Evolutionary conservation across 2,329 filamentous ascomycete species (phyloP).

Genomic region (Beauveria brongniartii): DNA sequence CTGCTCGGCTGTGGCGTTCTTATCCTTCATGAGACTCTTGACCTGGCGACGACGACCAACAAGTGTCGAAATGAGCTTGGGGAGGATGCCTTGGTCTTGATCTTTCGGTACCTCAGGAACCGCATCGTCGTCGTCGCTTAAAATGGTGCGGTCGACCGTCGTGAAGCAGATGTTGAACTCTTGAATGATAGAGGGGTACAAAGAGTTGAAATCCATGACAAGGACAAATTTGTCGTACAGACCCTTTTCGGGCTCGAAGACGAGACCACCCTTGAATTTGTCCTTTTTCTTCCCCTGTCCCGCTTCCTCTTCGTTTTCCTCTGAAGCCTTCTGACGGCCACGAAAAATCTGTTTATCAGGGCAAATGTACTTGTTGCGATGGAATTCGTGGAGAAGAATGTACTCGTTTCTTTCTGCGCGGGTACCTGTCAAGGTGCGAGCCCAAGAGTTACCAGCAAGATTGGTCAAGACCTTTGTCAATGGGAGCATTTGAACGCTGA

Average conservation of each 20-base stretch:
- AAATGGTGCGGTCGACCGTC: conserved; percentile 71
- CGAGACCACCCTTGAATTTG: conserved; percentile 96
- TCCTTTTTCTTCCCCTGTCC: conserved; percentile 91
- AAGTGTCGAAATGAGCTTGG: conserved; percentile 82
- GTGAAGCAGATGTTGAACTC: conserved; percentile 99
- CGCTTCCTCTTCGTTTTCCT: conserved; percentile 62
- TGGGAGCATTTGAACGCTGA: conserved; percentile 85
- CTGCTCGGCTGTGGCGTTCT: conserved; percentile 74
- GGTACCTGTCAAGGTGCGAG: conserved; percentile 88
- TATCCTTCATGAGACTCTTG: conserved; percentile 95
- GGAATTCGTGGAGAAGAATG: conserved; percentile 95
- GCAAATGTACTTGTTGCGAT: conserved; percentile 95
- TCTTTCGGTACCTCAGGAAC: conserved; percentile 80
- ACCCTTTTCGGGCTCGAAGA: conserved; percentile 96
- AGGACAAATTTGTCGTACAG: conserved; percentile 97
- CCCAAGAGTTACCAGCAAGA: conserved; percentile 96
- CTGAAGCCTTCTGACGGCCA: conserved; percentile 62
- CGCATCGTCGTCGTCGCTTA: conserved; percentile 69
- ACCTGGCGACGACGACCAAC: conserved; percentile 85
- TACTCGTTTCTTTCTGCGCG: conserved; percentile 97
- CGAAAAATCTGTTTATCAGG: conserved; percentile 87
- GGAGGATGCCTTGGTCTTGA: conserved; percentile 76
- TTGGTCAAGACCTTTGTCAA: conserved; percentile 94
- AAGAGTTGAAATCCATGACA: conserved; percentile 99
- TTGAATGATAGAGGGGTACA: conserved; percentile 98